These are phyloP conservation scores for Talaromyces sp. DNA, from an alignment of 2,329 filamentous ascomycete species.

Conservation along the genomic window DNA sequence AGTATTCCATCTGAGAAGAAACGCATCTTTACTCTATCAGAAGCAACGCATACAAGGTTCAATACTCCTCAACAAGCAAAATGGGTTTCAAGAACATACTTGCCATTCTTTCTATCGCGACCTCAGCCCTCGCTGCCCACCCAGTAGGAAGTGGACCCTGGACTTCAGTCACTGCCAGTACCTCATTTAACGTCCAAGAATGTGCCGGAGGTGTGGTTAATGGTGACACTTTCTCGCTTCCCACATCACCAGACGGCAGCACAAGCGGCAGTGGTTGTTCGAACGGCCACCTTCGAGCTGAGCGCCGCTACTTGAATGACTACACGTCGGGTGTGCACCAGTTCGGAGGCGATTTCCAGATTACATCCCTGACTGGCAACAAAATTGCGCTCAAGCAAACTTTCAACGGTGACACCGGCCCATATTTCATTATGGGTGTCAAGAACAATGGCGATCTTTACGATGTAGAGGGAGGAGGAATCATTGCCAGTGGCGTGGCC, in stretches of 20 bases:
- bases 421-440: slow-evolving; percentile 14
- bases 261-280: slow-evolving; percentile 15
- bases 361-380: slow-evolving; percentile 5
- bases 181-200: slow-evolving; percentile 7
- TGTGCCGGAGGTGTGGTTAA: slow-evolving; percentile 9
- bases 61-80: not conserved
- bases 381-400: slow-evolving; percentile 13
- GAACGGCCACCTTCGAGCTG: slow-evolving; percentile 14
- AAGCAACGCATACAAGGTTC: not conserved
- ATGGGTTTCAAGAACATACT: slow-evolving; percentile 14
- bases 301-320: slow-evolving; percentile 15
- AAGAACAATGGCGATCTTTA: slow-evolving; percentile 14
- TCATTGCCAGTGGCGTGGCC: slow-evolving; percentile 12
- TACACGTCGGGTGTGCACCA: slow-evolving; percentile 13
- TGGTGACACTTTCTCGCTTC: slow-evolving; percentile 9
- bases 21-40: not conserved
- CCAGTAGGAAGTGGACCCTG: slow-evolving; percentile 9
- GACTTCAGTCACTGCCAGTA: slow-evolving; percentile 7
- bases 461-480: slow-evolving; percentile 12
- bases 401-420: slow-evolving; percentile 12
- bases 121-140: slow-evolving; percentile 11
- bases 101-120: slow-evolving; percentile 7
- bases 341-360: slow-evolving; percentile 12
- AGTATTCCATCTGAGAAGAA: not conserved
- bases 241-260: slow-evolving; percentile 12